Conservation (phyloP, 768 basidiomycete species). For the Serendipita indica region DNA sequence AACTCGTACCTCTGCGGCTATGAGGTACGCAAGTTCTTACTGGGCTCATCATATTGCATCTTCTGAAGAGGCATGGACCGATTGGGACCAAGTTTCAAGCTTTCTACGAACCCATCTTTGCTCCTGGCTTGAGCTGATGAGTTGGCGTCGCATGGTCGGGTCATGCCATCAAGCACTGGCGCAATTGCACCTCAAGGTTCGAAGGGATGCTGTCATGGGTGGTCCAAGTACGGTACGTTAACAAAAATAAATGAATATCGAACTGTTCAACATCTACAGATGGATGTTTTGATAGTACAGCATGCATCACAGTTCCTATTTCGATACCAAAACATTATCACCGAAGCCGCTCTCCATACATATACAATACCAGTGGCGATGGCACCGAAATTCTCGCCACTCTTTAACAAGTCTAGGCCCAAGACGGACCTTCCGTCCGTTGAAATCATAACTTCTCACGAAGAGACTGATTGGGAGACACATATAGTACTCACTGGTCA, state of each 20-base stretch:
- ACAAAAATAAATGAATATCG: too few relatives aligned
- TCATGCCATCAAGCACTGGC: neutral
- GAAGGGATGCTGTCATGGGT: too few relatives aligned
- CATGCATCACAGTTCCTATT: neutral
- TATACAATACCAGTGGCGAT: neutral
- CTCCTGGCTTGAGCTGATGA: neutral
- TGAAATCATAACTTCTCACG: neutral
- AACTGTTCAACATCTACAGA: too few relatives aligned
- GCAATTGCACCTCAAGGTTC: too few relatives aligned
- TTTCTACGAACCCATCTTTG: neutral
- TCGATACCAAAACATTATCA: neutral
- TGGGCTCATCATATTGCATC: neutral
- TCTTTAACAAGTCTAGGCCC: neutral
- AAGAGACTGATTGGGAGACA: neutral
- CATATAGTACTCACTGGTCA: conserved; percentile 3
- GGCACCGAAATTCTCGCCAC: neutral
- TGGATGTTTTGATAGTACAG: too few relatives aligned
- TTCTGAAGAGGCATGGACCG: neutral
- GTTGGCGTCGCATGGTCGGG: neutral
- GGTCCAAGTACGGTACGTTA: too few relatives aligned
- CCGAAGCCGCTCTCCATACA: neutral
- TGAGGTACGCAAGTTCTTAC: neutral
- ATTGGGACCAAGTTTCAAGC: neutral
- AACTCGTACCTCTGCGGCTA: neutral
- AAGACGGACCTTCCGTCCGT: neutral